Evolutionary conservation across 352 stramenopile species (phyloP).

Genomic region (Pythium grandisporangium): DNA sequence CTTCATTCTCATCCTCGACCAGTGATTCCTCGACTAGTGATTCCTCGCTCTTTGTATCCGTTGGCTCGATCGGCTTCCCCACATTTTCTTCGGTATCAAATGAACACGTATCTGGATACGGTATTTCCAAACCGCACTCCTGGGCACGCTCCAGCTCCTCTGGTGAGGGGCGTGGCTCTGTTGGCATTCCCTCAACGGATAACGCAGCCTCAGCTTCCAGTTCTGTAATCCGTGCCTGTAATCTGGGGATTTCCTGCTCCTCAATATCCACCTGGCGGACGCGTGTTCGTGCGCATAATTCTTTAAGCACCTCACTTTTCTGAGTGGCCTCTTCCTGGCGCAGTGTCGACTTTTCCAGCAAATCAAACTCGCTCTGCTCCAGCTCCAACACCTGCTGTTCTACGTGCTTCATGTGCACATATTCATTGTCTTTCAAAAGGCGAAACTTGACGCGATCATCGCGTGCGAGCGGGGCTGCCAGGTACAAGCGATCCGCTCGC

Average conservation of each 20-base stretch:
- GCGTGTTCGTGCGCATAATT: slow-evolving; percentile 22
- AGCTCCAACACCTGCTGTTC: slow-evolving; percentile 32
- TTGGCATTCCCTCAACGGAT: too few relatives aligned
- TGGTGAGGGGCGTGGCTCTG: slow-evolving; percentile 18
- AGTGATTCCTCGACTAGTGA: too few relatives aligned
- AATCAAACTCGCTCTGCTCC: slow-evolving; percentile 54
- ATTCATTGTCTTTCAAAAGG: slow-evolving; percentile 41
- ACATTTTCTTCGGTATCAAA: too few relatives aligned
- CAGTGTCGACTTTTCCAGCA: slow-evolving; percentile 54
- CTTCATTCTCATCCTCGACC: slow-evolving; percentile 7
- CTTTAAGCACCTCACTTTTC: slow-evolving; percentile 21
- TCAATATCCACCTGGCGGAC: slow-evolving; percentile 17
- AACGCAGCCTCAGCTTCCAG: slow-evolving; percentile 15
- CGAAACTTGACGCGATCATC: slow-evolving; percentile 27
- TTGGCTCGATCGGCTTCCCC: too few relatives aligned
- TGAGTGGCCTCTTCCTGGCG: slow-evolving; percentile 35
- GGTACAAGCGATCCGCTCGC: slow-evolving; percentile 36
- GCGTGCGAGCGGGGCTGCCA: slow-evolving; percentile 25
- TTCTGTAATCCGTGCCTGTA: slow-evolving; percentile 17
- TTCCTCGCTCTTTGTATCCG: too few relatives aligned
- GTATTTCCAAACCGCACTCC: slow-evolving; percentile 23
- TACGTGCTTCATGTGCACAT: slow-evolving; percentile 49
- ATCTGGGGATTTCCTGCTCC: slow-evolving; percentile 16
- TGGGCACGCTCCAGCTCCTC: slow-evolving; percentile 28
- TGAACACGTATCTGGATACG: too few relatives aligned